phyloP scores from a whole-genome alignment of 768 basidiomycete genomes.

The Collybia nuda region DNA sequence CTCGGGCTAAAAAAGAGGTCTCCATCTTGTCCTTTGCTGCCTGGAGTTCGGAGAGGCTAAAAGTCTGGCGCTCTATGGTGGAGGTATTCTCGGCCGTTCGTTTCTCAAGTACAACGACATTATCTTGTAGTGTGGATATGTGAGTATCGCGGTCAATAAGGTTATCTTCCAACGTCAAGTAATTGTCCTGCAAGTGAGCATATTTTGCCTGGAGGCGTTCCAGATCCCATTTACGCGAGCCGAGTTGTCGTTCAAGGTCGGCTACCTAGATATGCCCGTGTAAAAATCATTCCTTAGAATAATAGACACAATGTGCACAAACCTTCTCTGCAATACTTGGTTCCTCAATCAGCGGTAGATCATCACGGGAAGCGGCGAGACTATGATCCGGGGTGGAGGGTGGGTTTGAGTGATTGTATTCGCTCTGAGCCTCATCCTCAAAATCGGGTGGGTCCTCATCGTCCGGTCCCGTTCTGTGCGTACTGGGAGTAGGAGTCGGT shows the following conservation, averaged over 20 bases:
- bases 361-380: background rate
- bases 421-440: conserved; percentile 1
- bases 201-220: conserved; percentile 17
- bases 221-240: conserved; percentile 12
- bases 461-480: background rate
- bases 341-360: background rate
- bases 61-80: conserved; percentile 7
- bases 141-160: conserved; percentile 23
- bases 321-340: conserved; percentile 4
- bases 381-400: background rate
- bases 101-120: conserved; percentile 15
- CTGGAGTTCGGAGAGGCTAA: conserved; percentile 12
- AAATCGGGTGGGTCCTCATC: background rate
- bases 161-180: conserved; percentile 13
- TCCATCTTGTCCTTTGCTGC: conserved; percentile 15
- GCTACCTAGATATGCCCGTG: conserved; percentile 11
- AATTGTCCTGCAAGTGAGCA: conserved; percentile 15
- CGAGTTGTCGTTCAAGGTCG: conserved; percentile 17
- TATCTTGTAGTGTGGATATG: conserved; percentile 19
- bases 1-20: conserved; percentile 8
- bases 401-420: background rate
- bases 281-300: background rate
- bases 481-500: conserved; percentile 50
- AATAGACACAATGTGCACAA: background rate
- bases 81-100: conserved; percentile 10